These are phyloP conservation scores for Magnolia officinalis DNA, from an alignment of 164 flowering plant genomes.

Conservation along the genomic window DNA sequence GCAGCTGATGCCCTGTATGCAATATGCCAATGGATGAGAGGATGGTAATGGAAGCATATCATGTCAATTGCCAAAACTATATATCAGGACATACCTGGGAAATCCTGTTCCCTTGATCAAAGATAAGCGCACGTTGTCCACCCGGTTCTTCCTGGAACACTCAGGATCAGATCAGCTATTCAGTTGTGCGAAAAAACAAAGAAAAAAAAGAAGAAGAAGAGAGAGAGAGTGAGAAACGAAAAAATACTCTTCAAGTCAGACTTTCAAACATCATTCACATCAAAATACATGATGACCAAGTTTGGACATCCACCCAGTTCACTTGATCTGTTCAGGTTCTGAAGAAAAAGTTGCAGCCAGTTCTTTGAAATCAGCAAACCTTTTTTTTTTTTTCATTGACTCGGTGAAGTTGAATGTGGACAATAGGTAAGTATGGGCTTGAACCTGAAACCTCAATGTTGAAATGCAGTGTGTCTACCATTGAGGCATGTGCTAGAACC, in stretches of 20 bases:
- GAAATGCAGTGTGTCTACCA: no score
- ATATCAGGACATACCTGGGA: constrained; percentile 56
- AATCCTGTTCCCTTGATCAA: constrained; percentile 97
- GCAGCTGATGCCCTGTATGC: constrained; percentile 88
- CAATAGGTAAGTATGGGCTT: no score
- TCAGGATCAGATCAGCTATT: background rate
- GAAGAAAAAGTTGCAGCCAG: background rate
- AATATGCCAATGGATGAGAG: constrained; percentile 3
- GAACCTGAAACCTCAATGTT: no score
- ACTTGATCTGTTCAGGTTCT: background rate
- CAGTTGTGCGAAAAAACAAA: background rate
- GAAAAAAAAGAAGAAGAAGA: no score
- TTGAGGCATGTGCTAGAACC: no score
- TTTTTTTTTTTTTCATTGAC: no score
- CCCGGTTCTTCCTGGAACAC: constrained; percentile 92
- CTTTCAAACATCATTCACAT: background rate
- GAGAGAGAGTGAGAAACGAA: no score
- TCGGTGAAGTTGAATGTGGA: no score
- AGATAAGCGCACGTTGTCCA: constrained; percentile 95
- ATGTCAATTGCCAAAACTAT: background rate
- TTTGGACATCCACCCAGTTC: background rate
- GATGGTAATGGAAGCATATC: background rate
- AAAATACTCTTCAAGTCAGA: background rate
- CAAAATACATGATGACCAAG: background rate
- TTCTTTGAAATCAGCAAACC: background rate